A percentile compares a stretch with the other conserved stretches of the same genome.
Evolutionary conservation across 805 yeast species (phyloP).

Genomic region (Kazachstania viticola): DNA sequence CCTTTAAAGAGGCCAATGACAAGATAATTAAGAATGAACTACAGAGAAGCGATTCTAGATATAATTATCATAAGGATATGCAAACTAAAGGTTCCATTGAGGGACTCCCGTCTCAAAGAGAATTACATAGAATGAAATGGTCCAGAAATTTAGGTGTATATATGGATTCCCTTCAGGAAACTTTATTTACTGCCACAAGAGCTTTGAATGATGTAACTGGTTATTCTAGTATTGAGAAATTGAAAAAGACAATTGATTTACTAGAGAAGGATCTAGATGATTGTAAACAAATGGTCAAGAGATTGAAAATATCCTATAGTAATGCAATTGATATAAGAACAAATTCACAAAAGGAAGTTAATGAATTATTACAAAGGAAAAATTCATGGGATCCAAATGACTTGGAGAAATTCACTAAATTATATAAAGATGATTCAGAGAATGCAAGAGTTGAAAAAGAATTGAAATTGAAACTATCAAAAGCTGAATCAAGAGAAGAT

Average conservation of each 20-base stretch:
- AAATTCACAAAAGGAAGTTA: constrained; percentile 69
- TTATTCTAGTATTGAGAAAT: constrained; percentile 63
- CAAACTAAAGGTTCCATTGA: constrained; percentile 21
- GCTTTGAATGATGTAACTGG: constrained; percentile 88
- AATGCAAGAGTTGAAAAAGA: constrained; percentile 50
- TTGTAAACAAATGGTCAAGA: constrained; percentile 37
- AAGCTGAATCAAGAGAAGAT: constrained; percentile 53
- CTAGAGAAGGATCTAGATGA: constrained; percentile 41
- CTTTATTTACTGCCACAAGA: constrained; percentile 48
- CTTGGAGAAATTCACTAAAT: constrained; percentile 69
- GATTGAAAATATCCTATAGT: constrained; percentile 40
- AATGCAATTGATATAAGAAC: constrained; percentile 55
- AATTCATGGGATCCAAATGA: constrained; percentile 71
- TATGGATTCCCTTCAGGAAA: constrained; percentile 44
- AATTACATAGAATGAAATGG: constrained; percentile 30
- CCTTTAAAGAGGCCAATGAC: constrained; percentile 29
- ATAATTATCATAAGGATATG: constrained; percentile 29
- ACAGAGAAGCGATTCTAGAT: constrained; percentile 23
- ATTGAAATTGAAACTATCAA: constrained; percentile 37
- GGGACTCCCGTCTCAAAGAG: constrained; percentile 37
- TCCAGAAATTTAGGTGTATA: constrained; percentile 36
- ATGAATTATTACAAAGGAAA: constrained; percentile 77
- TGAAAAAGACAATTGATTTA: constrained; percentile 49
- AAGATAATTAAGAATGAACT: constrained; percentile 29
- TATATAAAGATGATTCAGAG: constrained; percentile 72